A percentile compares a stretch with the other conserved stretches of the same genome.
Evolutionary conservation across 2,329 filamentous ascomycete genomes (phyloP).

Genomic region (Mycocentrospora acerina): DNA sequence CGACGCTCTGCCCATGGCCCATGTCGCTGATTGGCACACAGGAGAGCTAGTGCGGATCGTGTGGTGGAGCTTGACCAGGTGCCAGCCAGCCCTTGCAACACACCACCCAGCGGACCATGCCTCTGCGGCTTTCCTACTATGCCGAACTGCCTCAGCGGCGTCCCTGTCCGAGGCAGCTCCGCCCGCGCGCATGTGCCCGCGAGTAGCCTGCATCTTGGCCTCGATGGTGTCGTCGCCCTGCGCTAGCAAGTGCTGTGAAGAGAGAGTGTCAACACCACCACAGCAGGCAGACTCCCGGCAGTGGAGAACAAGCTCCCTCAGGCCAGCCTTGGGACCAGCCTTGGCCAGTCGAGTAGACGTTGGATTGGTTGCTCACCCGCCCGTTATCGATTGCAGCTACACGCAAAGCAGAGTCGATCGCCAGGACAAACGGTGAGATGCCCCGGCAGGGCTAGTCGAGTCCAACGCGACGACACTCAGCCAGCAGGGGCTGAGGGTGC

Average conservation of each 20-base stretch:
- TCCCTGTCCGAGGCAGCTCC: constrained; percentile 17
- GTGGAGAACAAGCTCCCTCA: constrained; percentile 24
- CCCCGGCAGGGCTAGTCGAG: constrained; percentile 4
- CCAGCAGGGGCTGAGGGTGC: constrained; percentile 1
- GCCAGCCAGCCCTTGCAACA: constrained; percentile 31
- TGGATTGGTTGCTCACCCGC: constrained; percentile 21
- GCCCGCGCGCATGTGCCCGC: background rate
- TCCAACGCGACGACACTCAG: constrained; percentile 9
- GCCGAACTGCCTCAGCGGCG: constrained; percentile 18
- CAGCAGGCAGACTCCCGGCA: constrained; percentile 15
- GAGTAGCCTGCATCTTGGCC: too few relatives aligned
- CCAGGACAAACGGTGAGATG: constrained; percentile 18
- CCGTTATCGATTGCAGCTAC: constrained; percentile 19
- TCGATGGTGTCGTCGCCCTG: too few relatives aligned
- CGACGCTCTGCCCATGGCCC: constrained; percentile 19
- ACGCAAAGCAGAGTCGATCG: constrained; percentile 19
- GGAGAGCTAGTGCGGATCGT: constrained; percentile 24
- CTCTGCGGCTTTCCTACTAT: constrained; percentile 28
- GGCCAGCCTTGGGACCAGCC: constrained; percentile 21
- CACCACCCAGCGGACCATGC: constrained; percentile 19
- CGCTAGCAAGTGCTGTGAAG: too few relatives aligned
- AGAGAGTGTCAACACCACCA: constrained; percentile 1
- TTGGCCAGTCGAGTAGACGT: constrained; percentile 5
- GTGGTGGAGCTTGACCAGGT: constrained; percentile 26
- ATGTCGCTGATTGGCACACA: constrained; percentile 29